Evolutionary conservation across 1,284 basidiomycete species (phyloP).

Genomic region (Caloboletus firmus): DNA sequence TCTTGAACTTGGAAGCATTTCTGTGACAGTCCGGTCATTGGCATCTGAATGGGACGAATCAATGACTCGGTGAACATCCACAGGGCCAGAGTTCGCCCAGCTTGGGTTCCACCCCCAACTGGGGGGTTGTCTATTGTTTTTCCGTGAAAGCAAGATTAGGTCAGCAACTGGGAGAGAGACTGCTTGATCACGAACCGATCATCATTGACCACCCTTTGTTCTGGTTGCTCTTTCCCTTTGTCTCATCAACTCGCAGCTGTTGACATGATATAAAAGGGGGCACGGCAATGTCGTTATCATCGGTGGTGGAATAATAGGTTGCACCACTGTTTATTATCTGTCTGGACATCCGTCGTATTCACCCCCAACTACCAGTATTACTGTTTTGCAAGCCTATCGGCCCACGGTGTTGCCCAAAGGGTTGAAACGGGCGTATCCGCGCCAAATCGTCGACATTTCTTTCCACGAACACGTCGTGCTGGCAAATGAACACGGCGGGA

Average conservation of each 20-base stretch:
- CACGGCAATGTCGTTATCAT: conserved; percentile 43
- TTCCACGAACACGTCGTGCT: conserved; percentile 80
- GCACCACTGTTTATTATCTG: conserved; percentile 83
- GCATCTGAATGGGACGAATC: not conserved
- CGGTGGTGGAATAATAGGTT: conserved; percentile 76
- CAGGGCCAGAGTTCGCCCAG: not conserved
- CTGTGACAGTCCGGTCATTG: not conserved
- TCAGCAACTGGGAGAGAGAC: conserved; percentile 12
- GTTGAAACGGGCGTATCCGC: conserved; percentile 76
- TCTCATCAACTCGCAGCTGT: not conserved
- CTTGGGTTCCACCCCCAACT: conserved; percentile 1
- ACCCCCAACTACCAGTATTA: conserved; percentile 46
- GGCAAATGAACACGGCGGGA: conserved; percentile 72
- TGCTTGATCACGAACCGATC: not conserved
- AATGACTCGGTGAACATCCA: not conserved
- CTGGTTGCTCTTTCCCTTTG: not conserved
- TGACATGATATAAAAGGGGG: conserved; percentile 18
- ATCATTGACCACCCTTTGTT: not conserved
- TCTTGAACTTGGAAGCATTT: conserved; percentile 2
- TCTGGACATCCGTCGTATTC: conserved; percentile 54
- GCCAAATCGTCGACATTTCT: conserved; percentile 76
- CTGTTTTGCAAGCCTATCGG: conserved; percentile 79
- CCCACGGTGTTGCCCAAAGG: conserved; percentile 63
- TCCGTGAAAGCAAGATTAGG: not conserved
- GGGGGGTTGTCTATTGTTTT: conserved; percentile 1